Conservation (phyloP, 257 asterid genomes). For the Henckelia pumila region DNA sequence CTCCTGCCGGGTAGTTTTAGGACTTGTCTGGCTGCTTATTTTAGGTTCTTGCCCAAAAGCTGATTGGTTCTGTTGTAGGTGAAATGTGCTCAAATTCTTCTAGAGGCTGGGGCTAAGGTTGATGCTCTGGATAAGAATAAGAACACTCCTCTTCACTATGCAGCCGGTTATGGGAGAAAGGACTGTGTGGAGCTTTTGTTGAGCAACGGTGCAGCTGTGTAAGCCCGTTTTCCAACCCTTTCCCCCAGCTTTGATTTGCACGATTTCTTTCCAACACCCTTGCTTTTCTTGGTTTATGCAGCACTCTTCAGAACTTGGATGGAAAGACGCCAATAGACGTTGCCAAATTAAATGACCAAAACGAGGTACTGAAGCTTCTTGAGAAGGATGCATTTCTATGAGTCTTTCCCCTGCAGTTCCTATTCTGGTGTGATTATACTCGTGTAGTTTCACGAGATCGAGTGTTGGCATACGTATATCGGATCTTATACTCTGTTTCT, state of each 20-base stretch:
- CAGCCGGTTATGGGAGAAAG: conserved; percentile 98
- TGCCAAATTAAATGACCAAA: conserved; percentile 52
- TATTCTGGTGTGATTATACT: conserved; percentile 14
- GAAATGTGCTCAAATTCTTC: conserved; percentile 86
- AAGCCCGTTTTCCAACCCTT: conserved; percentile 31
- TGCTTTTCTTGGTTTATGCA: conserved; percentile 15
- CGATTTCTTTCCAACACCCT: background rate
- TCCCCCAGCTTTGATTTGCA: background rate
- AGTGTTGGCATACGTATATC: background rate
- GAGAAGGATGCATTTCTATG: conserved; percentile 59
- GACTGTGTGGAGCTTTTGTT: conserved; percentile 91
- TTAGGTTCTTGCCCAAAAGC: conserved; percentile 14
- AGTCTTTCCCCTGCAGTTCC: conserved; percentile 19
- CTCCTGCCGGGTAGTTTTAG: background rate
- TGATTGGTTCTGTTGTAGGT: conserved; percentile 41
- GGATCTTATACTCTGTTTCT: background rate
- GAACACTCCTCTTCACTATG: conserved; percentile 98
- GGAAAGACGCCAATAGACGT: conserved; percentile 60
- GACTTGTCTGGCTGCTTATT: background rate
- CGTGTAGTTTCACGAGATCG: background rate
- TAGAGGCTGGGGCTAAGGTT: conserved; percentile 96
- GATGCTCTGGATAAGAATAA: conserved; percentile 92
- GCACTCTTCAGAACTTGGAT: conserved; percentile 60
- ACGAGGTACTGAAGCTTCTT: conserved; percentile 52
- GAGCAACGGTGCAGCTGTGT: conserved; percentile 98